These are phyloP conservation scores for Blastomyces gilchristii DNA, from an alignment of 2,329 filamentous ascomycete genomes.

Conservation along the genomic window DNA sequence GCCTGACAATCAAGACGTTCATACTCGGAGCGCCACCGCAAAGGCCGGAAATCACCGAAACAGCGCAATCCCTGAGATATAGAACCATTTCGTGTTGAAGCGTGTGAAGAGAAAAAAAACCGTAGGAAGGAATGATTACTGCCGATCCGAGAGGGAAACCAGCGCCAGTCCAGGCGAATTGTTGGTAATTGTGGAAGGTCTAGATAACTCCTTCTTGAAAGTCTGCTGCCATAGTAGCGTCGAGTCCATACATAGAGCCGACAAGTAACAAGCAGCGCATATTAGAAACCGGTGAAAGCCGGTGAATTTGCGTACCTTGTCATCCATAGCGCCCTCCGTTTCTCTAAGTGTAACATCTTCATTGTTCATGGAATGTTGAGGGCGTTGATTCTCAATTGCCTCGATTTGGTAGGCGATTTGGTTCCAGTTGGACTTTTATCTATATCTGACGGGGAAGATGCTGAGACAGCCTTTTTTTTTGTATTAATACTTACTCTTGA, in stretches of 20 bases:
- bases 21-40: constrained; percentile 39
- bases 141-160: constrained; percentile 37
- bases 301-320: not conserved
- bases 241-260: constrained; percentile 29
- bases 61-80: constrained; percentile 21
- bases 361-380: not conserved
- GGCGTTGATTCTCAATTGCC: not conserved
- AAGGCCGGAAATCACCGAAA: constrained; percentile 27
- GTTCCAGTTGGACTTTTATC: not conserved
- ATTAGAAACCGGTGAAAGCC: constrained; percentile 16
- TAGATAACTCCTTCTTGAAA: constrained; percentile 36
- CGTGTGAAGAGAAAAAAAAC: constrained; percentile 29
- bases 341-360: not conserved
- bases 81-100: constrained; percentile 40
- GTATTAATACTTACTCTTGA: not conserved
- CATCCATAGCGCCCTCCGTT: not conserved
- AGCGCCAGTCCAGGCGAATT: constrained; percentile 36
- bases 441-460: not conserved
- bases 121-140: constrained; percentile 30
- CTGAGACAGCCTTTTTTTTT: not conserved
- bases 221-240: constrained; percentile 43
- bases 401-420: not conserved
- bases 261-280: constrained; percentile 26
- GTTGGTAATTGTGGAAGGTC: constrained; percentile 29
- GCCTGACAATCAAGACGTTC: constrained; percentile 38